A percentile compares a stretch with the other conserved stretches of the same genome.
Conservation (phyloP, 2,329 filamentous ascomycete genomes). For the Colletotrichum filicis region DNA sequence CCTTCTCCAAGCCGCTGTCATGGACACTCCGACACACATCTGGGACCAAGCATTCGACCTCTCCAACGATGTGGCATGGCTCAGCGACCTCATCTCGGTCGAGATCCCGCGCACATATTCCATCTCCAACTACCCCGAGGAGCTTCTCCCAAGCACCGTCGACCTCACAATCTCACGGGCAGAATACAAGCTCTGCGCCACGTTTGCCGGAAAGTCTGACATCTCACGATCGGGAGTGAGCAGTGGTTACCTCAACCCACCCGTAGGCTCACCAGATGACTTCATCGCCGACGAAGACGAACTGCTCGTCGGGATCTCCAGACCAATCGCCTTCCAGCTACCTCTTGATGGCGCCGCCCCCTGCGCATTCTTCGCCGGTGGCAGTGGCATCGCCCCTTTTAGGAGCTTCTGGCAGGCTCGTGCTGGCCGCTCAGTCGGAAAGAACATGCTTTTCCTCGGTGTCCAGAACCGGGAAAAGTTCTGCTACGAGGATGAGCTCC, state of each 20-base stretch:
- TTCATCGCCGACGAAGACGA: constrained; percentile 56
- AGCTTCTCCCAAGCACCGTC: constrained; percentile 61
- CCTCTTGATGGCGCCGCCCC: constrained; percentile 61
- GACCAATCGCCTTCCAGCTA: constrained; percentile 62
- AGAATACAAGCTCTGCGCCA: constrained; percentile 59
- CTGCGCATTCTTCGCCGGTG: constrained; percentile 64
- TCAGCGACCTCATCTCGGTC: constrained; percentile 56
- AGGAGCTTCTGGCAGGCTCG: constrained; percentile 65
- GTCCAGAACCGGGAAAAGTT: constrained; percentile 64
- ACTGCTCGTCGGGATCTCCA: constrained; percentile 62
- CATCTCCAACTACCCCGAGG: constrained; percentile 61
- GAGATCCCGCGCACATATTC: constrained; percentile 65
- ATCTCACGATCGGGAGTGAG: constrained; percentile 57
- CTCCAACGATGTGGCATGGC: constrained; percentile 54
- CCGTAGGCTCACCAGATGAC: constrained; percentile 49
- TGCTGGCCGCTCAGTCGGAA: constrained; percentile 50
- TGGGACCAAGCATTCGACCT: constrained; percentile 63
- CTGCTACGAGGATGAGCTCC: constrained; percentile 60
- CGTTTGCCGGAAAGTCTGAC: constrained; percentile 47
- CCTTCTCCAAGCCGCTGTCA: constrained; percentile 58
- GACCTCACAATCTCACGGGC: constrained; percentile 63
- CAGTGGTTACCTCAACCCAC: constrained; percentile 65
- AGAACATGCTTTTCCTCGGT: constrained; percentile 61
- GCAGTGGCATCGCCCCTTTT: constrained; percentile 64
- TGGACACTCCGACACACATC: constrained; percentile 58